These are phyloP conservation scores for Fonsecaea erecta DNA, from an alignment of 2,329 filamentous ascomycete species.

Conservation along the genomic window DNA sequence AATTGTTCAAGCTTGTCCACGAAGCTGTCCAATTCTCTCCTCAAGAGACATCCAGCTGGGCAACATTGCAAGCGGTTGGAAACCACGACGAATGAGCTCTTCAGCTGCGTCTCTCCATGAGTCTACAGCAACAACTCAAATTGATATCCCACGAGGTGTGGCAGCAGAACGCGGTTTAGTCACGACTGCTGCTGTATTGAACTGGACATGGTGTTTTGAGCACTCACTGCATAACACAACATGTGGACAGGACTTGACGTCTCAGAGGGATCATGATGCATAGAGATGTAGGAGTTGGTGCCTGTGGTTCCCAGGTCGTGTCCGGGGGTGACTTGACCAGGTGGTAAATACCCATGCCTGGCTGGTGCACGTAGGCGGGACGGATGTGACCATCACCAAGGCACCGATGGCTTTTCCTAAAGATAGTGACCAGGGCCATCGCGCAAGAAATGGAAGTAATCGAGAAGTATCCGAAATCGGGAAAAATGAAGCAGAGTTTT, in stretches of 20 bases:
- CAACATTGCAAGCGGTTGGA: neutral
- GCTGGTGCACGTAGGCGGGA: neutral
- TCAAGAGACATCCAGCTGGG: neutral
- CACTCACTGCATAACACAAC: too few species aligned
- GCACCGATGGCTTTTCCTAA: neutral
- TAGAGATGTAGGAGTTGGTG: neutral
- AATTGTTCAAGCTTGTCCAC: constrained; percentile 1
- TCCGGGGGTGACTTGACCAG: neutral
- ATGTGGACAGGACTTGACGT: too few species aligned
- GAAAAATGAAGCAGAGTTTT: neutral
- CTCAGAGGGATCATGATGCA: too few species aligned
- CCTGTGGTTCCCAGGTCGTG: neutral
- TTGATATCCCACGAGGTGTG: neutral
- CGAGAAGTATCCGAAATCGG: too few species aligned
- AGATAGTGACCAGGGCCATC: too few species aligned
- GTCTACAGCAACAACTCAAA: neutral
- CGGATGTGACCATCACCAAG: neutral
- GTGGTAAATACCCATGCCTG: neutral
- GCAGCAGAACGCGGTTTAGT: neutral
- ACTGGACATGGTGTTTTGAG: neutral
- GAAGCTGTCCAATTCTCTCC: neutral
- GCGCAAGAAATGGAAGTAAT: too few species aligned
- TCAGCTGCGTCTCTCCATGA: constrained; percentile 6
- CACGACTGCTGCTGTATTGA: neutral
- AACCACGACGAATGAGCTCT: neutral